Base-by-base conservation (phyloP, 306 rosid genomes). In the Cucurbita argyrosperma region DNA sequence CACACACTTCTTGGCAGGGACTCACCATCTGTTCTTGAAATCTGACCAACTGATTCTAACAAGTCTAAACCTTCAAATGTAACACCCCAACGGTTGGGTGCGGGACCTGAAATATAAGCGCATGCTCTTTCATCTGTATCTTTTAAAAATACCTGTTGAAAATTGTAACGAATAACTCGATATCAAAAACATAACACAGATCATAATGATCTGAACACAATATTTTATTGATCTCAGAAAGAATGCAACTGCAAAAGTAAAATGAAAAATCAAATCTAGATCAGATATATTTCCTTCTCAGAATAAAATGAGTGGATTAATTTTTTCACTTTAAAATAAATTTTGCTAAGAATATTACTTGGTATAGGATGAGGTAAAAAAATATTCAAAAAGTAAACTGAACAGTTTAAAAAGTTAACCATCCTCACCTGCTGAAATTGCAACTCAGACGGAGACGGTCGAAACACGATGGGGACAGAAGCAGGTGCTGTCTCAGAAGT, bases 41-140 rank as follows among this genome's bases (percentile, higher is more conserved):
- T 82, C 74, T 78, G 80, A 57, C 69, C 77, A 68, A 88, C 76
- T 6, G 89, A 85, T 83, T 81, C 85, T 65, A 91, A 77, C 71
- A 91, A 84, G 77, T 91, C 96, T 53, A 74, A 56, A 49, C 96
- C 96, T 68, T 94, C 96, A 62, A 85, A 96, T 15, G 92, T 89
- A 74, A 82, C 83, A 80, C 99, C 99, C 99, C 99, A 94, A 77
- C 99, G 97, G 84, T 91, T 94, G 68, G 99, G 99, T 53, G 99
- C 95, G 37, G 99, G 99, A 69, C 97, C 97, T 78, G 99, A 92
- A 89, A 94, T 89, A 81, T 91, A 94, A 45, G 99, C 99, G 77
- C 99, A 94, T 72, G 99, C 99, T 78, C 99, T 94, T 85, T 94
- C 99, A 80, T 94, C 99, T 2, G 97, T 91, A 75, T 91, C 99